These are phyloP conservation scores for Gnomoniopsis smithogilvyi DNA, from an alignment of 2,329 filamentous ascomycete genomes.

Conservation along the genomic window DNA sequence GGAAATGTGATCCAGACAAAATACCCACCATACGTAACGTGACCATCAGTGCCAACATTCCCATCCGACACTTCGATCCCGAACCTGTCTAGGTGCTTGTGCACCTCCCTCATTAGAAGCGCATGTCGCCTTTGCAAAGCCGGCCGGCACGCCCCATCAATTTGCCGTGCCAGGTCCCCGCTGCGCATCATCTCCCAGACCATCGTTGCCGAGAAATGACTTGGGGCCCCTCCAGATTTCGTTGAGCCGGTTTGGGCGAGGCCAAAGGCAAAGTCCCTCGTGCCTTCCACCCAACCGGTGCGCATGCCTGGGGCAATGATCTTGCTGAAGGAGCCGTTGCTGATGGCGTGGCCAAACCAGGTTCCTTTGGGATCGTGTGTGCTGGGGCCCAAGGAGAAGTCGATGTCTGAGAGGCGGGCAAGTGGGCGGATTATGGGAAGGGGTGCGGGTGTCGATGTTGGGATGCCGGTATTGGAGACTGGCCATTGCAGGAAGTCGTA, in stretches of 20 bases:
- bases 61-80: slow-evolving; percentile 47
- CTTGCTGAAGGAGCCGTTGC: slow-evolving; percentile 90
- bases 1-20: slow-evolving; percentile 79
- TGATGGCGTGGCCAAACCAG: slow-evolving; percentile 73
- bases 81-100: slow-evolving; percentile 57
- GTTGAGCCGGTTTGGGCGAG: slow-evolving; percentile 52
- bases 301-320: slow-evolving; percentile 76
- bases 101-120: slow-evolving; percentile 56
- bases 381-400: slow-evolving; percentile 60
- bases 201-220: slow-evolving; percentile 47
- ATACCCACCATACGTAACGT: slow-evolving; percentile 71
- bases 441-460: slow-evolving; percentile 22
- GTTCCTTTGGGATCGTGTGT: slow-evolving; percentile 36
- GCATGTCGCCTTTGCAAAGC: slow-evolving; percentile 42
- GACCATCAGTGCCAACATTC: slow-evolving; percentile 37
- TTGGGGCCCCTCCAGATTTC: slow-evolving; percentile 55
- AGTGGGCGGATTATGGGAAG: slow-evolving; percentile 48
- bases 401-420: slow-evolving; percentile 76
- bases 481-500: slow-evolving; percentile 92
- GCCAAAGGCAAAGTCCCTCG: slow-evolving; percentile 49
- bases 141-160: slow-evolving; percentile 40
- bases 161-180: slow-evolving; percentile 42
- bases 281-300: slow-evolving; percentile 85
- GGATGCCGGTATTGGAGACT: slow-evolving; percentile 18
- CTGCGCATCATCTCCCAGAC: slow-evolving; percentile 44